Percentiles rank a stretch among this genome's conserved stretches.
These are phyloP conservation scores for Podosphaera fusca DNA, from an alignment of 2,329 filamentous ascomycete species.

Conservation along the genomic window DNA sequence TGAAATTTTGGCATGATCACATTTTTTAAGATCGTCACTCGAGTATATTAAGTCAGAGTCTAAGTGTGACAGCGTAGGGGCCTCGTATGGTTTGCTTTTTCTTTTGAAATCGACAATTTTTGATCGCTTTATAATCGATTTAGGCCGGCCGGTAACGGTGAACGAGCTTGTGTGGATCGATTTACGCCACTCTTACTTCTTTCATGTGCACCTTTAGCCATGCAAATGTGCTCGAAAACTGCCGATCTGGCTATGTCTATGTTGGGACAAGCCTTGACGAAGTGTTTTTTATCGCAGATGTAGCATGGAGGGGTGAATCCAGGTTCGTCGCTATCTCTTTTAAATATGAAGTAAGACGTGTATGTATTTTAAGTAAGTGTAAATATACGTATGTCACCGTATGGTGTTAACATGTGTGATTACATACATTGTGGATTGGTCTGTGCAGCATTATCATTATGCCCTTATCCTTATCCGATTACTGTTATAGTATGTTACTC, in stretches of 20 bases:
- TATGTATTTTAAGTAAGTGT: too few relatives aligned
- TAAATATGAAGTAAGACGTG: too few relatives aligned
- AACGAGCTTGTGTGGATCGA: not conserved
- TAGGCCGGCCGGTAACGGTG: not conserved
- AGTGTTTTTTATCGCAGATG: not conserved
- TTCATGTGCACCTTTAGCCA: not conserved
- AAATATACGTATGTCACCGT: too few relatives aligned
- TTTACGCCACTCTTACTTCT: not conserved
- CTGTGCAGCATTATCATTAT: too few relatives aligned
- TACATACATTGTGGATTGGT: too few relatives aligned
- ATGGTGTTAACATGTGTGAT: too few relatives aligned
- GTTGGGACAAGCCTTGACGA: not conserved
- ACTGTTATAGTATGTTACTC: too few relatives aligned
- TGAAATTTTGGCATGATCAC: not conserved
- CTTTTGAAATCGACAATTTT: not conserved
- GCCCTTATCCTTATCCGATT: too few relatives aligned
- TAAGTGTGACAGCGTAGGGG: not conserved
- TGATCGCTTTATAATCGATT: not conserved
- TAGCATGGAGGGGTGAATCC: not conserved
- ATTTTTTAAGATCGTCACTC: not conserved
- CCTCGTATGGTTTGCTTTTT: not conserved
- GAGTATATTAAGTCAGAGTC: not conserved
- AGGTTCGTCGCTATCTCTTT: too few relatives aligned
- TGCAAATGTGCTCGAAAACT: not conserved
- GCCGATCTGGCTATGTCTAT: not conserved